These are phyloP conservation scores for Sungouiozyma intestinalis DNA, from an alignment of 805 yeast species.

Conservation along the genomic window DNA sequence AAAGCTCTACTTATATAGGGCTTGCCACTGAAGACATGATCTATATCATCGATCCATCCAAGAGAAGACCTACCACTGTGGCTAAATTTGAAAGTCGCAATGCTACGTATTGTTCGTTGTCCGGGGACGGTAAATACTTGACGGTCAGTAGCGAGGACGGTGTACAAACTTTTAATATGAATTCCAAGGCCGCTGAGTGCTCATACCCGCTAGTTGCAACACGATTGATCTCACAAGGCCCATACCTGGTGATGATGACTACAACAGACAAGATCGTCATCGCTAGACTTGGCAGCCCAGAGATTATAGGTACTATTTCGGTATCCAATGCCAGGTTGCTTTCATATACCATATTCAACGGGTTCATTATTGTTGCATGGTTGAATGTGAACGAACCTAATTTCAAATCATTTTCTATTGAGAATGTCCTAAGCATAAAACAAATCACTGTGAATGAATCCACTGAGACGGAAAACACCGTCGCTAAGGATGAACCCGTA, in stretches of 20 bases:
- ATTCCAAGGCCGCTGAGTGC: conserved; percentile 9
- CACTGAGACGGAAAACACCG: not conserved
- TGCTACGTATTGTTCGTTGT: conserved; percentile 11
- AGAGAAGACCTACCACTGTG: conserved; percentile 25
- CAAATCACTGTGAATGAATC: conserved; percentile 24
- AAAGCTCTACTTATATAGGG: conserved; percentile 18
- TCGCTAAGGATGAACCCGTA: not conserved
- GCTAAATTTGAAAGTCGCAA: conserved; percentile 15
- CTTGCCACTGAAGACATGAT: conserved; percentile 34
- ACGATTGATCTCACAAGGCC: conserved; percentile 15
- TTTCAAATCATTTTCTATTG: conserved; percentile 22
- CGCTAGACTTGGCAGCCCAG: conserved; percentile 19
- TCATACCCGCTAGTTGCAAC: conserved; percentile 18
- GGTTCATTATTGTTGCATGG: conserved; percentile 28
- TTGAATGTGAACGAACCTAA: conserved; percentile 32
- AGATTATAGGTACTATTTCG: conserved; percentile 17
- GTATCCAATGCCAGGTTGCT: conserved; percentile 4
- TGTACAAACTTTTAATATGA: conserved; percentile 12
- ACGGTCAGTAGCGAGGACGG: conserved; percentile 14
- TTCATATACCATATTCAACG: conserved; percentile 1
- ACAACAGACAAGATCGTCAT: conserved; percentile 29
- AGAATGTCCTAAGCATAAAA: conserved; percentile 12
- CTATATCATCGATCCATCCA: conserved; percentile 53
- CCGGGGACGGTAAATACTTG: conserved; percentile 15
- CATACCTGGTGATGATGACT: conserved; percentile 19